Conservation (phyloP, 78 protist species). For the Paratrimastix pyriformis region DNA sequence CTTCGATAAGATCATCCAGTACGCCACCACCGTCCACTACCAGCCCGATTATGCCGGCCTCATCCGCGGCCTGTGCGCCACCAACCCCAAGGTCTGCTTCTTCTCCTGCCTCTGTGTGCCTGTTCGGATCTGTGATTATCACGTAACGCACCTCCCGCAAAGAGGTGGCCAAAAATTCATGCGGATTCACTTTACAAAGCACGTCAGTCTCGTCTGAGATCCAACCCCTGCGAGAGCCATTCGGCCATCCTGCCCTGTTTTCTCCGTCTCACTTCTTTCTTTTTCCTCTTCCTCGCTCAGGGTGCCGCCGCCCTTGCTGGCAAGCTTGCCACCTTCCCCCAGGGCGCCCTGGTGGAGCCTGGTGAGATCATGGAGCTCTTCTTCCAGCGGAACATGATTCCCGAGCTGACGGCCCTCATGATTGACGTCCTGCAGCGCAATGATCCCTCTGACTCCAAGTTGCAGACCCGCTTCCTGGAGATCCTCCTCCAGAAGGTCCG, state of each 20-base stretch:
- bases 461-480: slow-evolving; percentile 93
- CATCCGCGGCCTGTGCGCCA: background rate
- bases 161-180: background rate
- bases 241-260: background rate
- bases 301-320: background rate
- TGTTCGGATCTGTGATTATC: no score
- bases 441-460: slow-evolving; percentile 65
- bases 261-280: background rate
- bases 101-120: no score
- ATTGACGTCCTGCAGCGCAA: slow-evolving; percentile 80
- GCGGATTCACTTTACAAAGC: background rate
- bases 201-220: background rate
- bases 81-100: background rate
- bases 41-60: slow-evolving; percentile 31
- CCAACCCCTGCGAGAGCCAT: background rate
- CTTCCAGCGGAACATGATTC: slow-evolving; percentile 57
- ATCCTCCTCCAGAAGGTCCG: slow-evolving; percentile 74
- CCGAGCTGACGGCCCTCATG: slow-evolving; percentile 79
- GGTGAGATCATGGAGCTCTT: slow-evolving; percentile 74
- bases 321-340: slow-evolving; percentile 42
- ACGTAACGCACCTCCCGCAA: background rate
- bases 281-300: background rate
- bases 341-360: slow-evolving; percentile 58
- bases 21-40: slow-evolving; percentile 70
- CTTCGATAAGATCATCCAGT: slow-evolving; percentile 76